Evolutionary conservation across 2,329 filamentous ascomycete genomes (phyloP).

Genomic region (Biscogniauxia marginata): DNA sequence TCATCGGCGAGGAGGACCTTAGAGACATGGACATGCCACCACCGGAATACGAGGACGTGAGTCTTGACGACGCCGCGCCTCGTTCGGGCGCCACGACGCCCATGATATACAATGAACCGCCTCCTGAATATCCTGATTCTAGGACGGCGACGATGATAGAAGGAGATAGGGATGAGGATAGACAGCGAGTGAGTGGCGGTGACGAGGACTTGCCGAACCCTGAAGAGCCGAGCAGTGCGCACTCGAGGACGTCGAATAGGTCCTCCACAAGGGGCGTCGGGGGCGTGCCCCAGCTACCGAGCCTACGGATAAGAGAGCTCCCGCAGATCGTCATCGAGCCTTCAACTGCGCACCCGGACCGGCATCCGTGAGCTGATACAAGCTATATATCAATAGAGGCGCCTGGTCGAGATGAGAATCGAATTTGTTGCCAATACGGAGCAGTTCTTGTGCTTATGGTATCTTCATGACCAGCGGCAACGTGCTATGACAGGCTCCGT

Average conservation of each 20-base stretch:
- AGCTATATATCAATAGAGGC: not conserved
- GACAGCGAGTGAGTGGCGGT: slow-evolving; percentile 33
- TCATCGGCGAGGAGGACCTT: slow-evolving; percentile 49
- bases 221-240: slow-evolving; percentile 11
- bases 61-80: slow-evolving; percentile 37
- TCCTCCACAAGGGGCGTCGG: slow-evolving; percentile 35
- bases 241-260: slow-evolving; percentile 16
- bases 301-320: slow-evolving; percentile 47
- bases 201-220: slow-evolving; percentile 25
- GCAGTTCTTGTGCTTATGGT: not conserved
- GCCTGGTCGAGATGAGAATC: not conserved
- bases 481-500: too few species aligned
- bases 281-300: slow-evolving; percentile 50
- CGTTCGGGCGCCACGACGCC: slow-evolving; percentile 41
- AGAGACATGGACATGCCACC: slow-evolving; percentile 48
- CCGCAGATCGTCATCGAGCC: slow-evolving; percentile 61
- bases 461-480: too few species aligned
- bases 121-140: slow-evolving; percentile 50
- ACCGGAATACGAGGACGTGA: slow-evolving; percentile 54
- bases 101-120: slow-evolving; percentile 42
- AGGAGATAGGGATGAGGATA: slow-evolving; percentile 27
- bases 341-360: slow-evolving; percentile 39
- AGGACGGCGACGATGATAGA: slow-evolving; percentile 19
- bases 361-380: slow-evolving; percentile 7
- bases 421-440: not conserved